Conservation (phyloP, 2,329 filamentous ascomycete species). For the Curvularia hawaiiensis region DNA sequence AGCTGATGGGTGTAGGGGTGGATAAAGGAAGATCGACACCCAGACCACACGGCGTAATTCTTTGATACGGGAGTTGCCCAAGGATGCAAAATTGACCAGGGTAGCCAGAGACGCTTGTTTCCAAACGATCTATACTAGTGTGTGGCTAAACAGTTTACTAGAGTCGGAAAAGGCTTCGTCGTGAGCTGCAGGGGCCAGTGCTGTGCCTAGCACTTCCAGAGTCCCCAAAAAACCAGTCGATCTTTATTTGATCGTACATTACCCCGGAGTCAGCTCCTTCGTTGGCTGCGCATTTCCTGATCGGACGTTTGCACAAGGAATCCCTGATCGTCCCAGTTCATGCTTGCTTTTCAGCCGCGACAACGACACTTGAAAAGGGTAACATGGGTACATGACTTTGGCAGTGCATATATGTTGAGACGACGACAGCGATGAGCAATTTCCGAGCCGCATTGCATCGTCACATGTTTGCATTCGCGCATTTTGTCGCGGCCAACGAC, state of each 20-base stretch:
- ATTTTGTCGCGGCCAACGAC: background rate
- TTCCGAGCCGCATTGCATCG: background rate
- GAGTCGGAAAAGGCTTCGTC: slow-evolving; percentile 5
- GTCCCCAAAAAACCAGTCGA: slow-evolving; percentile 1
- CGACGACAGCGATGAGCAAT: background rate
- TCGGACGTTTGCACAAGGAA: slow-evolving; percentile 5
- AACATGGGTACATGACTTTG: background rate
- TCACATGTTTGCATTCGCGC: background rate
- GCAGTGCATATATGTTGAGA: background rate
- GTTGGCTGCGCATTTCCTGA: slow-evolving; percentile 1
- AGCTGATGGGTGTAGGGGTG: slow-evolving; percentile 2
- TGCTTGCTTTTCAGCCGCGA: slow-evolving; percentile 4
- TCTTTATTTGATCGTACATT: slow-evolving; percentile 10
- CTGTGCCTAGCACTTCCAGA: slow-evolving; percentile 5
- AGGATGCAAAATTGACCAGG: slow-evolving; percentile 7
- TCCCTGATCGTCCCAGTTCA: background rate
- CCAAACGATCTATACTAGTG: slow-evolving; percentile 7
- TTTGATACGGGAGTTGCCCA: slow-evolving; percentile 11
- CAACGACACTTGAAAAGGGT: background rate
- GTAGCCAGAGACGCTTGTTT: slow-evolving; percentile 6
- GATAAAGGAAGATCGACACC: slow-evolving; percentile 2
- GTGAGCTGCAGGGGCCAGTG: slow-evolving; percentile 4
- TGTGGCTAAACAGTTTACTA: slow-evolving; percentile 1
- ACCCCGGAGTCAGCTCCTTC: slow-evolving; percentile 8
- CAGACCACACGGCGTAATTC: slow-evolving; percentile 1